phyloP scores from a whole-genome alignment of 345 rosid species.

The Acer yangbiense region DNA sequence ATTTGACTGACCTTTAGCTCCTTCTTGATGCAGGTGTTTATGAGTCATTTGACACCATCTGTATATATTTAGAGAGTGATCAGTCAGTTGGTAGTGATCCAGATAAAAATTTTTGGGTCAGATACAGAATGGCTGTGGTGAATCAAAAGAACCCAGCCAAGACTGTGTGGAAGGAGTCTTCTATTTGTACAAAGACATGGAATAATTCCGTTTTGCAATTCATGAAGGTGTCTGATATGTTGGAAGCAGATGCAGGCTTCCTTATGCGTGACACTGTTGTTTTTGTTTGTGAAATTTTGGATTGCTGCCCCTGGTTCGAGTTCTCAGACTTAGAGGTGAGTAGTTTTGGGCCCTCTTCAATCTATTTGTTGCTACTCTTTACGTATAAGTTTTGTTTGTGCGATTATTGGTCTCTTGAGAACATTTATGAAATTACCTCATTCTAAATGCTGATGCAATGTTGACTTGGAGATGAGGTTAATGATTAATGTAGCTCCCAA shows the following conservation, averaged over 20 bases:
- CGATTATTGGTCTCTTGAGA: background rate
- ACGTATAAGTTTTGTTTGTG: background rate
- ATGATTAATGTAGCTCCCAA: background rate
- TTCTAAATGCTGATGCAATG: conserved; percentile 5
- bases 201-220: conserved; percentile 98
- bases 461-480: background rate
- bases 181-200: conserved; percentile 99
- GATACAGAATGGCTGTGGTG: conserved; percentile 94
- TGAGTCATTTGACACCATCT: conserved; percentile 98
- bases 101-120: conserved; percentile 99
- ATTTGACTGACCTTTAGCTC: conserved; percentile 32
- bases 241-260: conserved; percentile 99
- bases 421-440: background rate
- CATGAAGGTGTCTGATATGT: conserved; percentile 98
- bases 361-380: background rate
- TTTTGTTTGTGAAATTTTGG: conserved; percentile 97
- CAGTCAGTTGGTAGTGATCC: conserved; percentile 89
- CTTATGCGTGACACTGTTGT: conserved; percentile 97
- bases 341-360: conserved; percentile 14
- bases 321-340: conserved; percentile 94
- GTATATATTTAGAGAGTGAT: conserved; percentile 98
- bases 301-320: conserved; percentile 98
- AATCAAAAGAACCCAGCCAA: conserved; percentile 93
- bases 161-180: conserved; percentile 99
- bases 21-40: conserved; percentile 84